Conservation (phyloP, 371 early-diverging fungal genomes). For the Mortierella sp. region DNA sequence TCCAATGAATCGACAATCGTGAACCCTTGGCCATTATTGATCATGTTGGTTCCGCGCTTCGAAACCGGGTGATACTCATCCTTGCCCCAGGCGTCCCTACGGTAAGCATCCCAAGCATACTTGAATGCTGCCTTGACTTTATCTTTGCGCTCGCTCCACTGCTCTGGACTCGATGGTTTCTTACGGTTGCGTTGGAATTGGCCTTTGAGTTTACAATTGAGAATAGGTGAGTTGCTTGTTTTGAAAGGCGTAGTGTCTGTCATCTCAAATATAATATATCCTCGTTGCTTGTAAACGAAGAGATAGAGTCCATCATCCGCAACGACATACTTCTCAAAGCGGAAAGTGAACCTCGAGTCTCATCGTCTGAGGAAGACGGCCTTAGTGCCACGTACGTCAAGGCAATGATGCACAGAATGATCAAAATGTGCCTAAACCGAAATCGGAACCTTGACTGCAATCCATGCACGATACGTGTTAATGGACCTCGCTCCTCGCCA, state of each 20-base stretch:
- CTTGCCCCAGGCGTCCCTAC: conserved; percentile 80
- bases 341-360: background rate
- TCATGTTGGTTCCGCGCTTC: conserved; percentile 54
- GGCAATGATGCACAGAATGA: conserved; percentile 7
- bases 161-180: background rate
- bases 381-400: conserved; percentile 17
- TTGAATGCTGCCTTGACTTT: conserved; percentile 65
- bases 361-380: background rate
- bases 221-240: background rate
- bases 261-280: background rate
- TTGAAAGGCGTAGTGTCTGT: background rate
- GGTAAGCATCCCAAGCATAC: conserved; percentile 86
- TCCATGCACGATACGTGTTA: too few species aligned
- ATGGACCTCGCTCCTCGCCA: too few species aligned
- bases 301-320: background rate
- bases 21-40: conserved; percentile 71
- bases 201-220: background rate
- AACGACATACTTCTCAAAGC: conserved; percentile 10
- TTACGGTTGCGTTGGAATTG: too few species aligned
- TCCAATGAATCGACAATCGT: conserved; percentile 91
- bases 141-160: conserved; percentile 59
- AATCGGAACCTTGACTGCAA: conserved; percentile 17
- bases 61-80: conserved; percentile 86
- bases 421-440: conserved; percentile 17
- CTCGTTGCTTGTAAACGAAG: too few species aligned